A percentile compares a stretch with the other conserved stretches of the same genome.
These are phyloP conservation scores for Forsythia viridissima DNA, from an alignment of 257 asterid species.

Conservation along the genomic window DNA sequence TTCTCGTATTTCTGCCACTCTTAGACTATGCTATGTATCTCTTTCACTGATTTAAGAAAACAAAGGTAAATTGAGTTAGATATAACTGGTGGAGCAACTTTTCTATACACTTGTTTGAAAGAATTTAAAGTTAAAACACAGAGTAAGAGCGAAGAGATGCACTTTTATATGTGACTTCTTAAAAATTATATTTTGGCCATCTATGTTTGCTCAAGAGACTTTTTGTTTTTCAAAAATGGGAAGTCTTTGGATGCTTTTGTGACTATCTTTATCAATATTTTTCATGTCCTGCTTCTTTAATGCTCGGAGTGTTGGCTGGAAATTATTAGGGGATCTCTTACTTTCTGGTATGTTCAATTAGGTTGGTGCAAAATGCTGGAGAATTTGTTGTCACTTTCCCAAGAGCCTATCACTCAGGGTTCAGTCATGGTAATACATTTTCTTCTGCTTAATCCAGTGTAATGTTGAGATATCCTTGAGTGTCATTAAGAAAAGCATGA, in stretches of 20 bases:
- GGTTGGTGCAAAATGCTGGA: constrained; percentile 99
- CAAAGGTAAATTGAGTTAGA: not conserved
- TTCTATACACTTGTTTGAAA: not conserved
- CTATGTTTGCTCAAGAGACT: not conserved
- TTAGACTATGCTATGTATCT: not conserved
- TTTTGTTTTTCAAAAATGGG: too few relatives aligned
- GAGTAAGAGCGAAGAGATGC: not conserved
- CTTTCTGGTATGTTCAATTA: constrained; percentile 31
- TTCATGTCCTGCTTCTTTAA: constrained; percentile 8
- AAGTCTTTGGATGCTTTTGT: not conserved
- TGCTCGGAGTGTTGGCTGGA: constrained; percentile 19
- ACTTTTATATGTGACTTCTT: not conserved
- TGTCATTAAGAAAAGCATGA: constrained; percentile 5
- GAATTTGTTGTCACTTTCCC: constrained; percentile 99
- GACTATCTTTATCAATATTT: not conserved
- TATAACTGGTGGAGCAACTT: not conserved
- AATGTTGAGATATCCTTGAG: constrained; percentile 14
- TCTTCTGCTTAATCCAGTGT: constrained; percentile 13
- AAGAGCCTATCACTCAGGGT: constrained; percentile 99
- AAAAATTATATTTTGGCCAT: not conserved
- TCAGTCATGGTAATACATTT: constrained; percentile 85
- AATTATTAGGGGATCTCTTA: constrained; percentile 16
- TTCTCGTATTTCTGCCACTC: not conserved
- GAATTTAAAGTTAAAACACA: not conserved
- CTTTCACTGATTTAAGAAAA: not conserved